phyloP scores from a whole-genome alignment of 768 basidiomycete genomes.

The Boletus vermiculosoides region DNA sequence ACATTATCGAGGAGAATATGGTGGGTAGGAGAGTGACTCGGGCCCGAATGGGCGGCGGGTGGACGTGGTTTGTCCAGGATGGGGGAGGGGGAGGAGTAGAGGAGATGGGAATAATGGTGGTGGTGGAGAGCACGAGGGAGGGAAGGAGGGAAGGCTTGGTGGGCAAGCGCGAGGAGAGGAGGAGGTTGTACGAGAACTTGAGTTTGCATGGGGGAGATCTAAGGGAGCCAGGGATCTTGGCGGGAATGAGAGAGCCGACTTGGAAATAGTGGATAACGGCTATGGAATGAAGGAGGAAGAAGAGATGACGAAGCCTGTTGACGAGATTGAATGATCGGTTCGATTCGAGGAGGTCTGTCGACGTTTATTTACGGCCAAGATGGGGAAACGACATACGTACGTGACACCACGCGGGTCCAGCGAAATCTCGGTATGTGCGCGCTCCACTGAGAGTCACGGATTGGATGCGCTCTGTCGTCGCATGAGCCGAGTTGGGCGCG shows the following conservation, averaged over 20 bases:
- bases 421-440: slow-evolving; percentile 7
- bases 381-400: slow-evolving; percentile 22
- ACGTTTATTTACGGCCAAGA: slow-evolving; percentile 30
- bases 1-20: slow-evolving; percentile 31
- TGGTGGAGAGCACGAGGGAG: slow-evolving; percentile 13
- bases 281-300: slow-evolving; percentile 20
- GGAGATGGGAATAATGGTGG: slow-evolving; percentile 21
- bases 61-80: slow-evolving; percentile 37
- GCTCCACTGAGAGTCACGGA: neutral
- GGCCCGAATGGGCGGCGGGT: slow-evolving; percentile 35
- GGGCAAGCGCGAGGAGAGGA: slow-evolving; percentile 19
- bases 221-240: slow-evolving; percentile 9
- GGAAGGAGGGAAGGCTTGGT: neutral
- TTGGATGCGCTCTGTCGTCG: neutral
- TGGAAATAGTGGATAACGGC: slow-evolving; percentile 15
- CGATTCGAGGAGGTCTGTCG: slow-evolving; percentile 22
- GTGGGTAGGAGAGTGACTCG: slow-evolving; percentile 33
- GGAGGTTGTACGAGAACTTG: slow-evolving; percentile 29
- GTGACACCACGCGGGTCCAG: slow-evolving; percentile 16
- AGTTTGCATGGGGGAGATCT: slow-evolving; percentile 25
- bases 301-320: slow-evolving; percentile 15
- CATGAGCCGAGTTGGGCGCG: neutral
- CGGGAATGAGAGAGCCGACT: slow-evolving; percentile 14
- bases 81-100: slow-evolving; percentile 28
- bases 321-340: slow-evolving; percentile 30